A percentile compares a stretch with the other conserved stretches of the same genome.
Conservation (phyloP, 129 eudicot species). For the Flaveria ramosissima region DNA sequence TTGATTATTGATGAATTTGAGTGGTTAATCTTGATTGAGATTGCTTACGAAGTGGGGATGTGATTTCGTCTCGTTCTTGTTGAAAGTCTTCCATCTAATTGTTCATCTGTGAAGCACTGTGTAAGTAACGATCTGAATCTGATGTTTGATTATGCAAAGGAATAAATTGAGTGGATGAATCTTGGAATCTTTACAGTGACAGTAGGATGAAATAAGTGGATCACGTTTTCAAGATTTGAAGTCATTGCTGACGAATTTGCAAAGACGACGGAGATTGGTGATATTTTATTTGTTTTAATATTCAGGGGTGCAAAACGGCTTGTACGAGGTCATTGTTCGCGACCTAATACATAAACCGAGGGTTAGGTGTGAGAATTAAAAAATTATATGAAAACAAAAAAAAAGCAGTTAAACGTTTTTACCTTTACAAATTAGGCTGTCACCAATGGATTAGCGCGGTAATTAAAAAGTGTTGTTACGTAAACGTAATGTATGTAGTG, state of each 20-base stretch:
- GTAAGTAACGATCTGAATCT: neutral
- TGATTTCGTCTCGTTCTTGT: conserved; percentile 28
- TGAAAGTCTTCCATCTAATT: conserved; percentile 15
- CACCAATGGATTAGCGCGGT: too few relatives aligned
- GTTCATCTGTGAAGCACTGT: neutral
- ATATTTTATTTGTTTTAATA: neutral
- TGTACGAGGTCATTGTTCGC: conserved; percentile 9
- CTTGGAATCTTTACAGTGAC: conserved; percentile 8
- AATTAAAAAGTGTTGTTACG: too few relatives aligned
- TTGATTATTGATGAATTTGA: too few relatives aligned
- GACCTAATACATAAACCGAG: neutral
- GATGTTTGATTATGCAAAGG: neutral
- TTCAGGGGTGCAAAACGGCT: neutral
- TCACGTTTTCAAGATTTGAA: neutral
- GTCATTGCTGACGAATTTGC: conserved; percentile 20
- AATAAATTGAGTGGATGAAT: conserved; percentile 3
- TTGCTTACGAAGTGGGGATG: conserved; percentile 58
- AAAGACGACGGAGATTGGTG: conserved; percentile 10
- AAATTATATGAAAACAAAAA: too few relatives aligned
- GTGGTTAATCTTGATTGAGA: neutral
- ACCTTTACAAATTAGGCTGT: too few relatives aligned
- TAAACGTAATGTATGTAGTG: too few relatives aligned
- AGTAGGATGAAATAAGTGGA: conserved; percentile 2
- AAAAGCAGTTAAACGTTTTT: too few relatives aligned
- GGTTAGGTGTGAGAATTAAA: too few relatives aligned